A percentile compares a stretch with the other conserved stretches of the same genome.
Conservation (phyloP, 257 asterid species). For the Echites panduratus region DNA sequence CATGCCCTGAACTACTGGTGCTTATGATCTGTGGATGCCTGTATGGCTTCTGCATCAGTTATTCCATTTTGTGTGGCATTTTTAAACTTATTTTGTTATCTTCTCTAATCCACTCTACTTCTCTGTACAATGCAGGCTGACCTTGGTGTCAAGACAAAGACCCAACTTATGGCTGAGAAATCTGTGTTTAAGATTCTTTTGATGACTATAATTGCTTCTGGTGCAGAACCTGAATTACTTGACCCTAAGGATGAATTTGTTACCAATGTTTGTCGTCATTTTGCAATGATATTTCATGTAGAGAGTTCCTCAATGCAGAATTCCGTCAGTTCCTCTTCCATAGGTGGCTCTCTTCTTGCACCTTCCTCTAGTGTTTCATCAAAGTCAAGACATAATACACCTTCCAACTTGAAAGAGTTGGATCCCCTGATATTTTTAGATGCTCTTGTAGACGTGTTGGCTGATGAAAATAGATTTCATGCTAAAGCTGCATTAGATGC, state of each 20-base stretch:
- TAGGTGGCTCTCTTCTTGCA: constrained; percentile 54
- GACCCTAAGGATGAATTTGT: constrained; percentile 85
- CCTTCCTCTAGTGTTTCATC: constrained; percentile 47
- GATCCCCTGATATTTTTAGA: constrained; percentile 92
- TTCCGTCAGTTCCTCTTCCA: constrained; percentile 41
- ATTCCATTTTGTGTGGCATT: neutral
- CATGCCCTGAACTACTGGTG: neutral
- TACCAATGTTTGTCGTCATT: constrained; percentile 75
- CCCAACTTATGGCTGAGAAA: constrained; percentile 99
- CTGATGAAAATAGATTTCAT: constrained; percentile 80
- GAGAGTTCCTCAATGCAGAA: constrained; percentile 56
- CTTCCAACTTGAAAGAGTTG: constrained; percentile 80
- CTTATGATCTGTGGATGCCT: constrained; percentile 7
- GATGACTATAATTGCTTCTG: constrained; percentile 90
- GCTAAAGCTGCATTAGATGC: constrained; percentile 93
- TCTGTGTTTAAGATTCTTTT: constrained; percentile 90
- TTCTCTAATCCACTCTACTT: neutral
- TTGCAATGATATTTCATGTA: constrained; percentile 88
- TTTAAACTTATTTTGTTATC: neutral
- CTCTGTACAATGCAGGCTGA: constrained; percentile 69
- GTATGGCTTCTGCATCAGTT: constrained; percentile 1
- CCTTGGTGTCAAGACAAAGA: constrained; percentile 98
- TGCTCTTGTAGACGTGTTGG: constrained; percentile 91
- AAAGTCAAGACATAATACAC: constrained; percentile 54
- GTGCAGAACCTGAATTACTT: constrained; percentile 78